Percentiles rank a stretch among this genome's conserved stretches.
Evolutionary conservation across 1,139 yeast species (phyloP).

Genomic region (Entelexis paramagnoliae): DNA sequence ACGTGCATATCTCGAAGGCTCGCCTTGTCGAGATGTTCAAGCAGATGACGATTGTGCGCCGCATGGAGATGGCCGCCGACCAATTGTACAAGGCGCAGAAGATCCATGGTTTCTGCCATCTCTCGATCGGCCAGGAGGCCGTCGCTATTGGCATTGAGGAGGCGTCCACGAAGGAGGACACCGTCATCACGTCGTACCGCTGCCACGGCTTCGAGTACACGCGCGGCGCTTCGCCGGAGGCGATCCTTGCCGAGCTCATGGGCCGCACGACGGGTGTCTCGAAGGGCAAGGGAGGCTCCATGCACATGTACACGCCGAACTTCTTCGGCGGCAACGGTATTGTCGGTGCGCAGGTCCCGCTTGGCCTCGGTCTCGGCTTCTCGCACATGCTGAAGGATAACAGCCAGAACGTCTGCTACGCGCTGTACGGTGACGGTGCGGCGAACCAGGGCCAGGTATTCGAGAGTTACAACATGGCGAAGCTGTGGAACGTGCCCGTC

Average conservation of each 20-base stretch:
- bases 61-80: constrained; percentile 98
- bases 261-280: constrained; percentile 94
- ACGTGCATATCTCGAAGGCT: constrained; percentile 68
- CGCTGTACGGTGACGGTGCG: constrained; percentile 98
- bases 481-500: constrained; percentile 93
- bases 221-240: constrained; percentile 89
- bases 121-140: constrained; percentile 99
- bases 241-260: constrained; percentile 89
- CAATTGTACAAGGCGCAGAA: constrained; percentile 97
- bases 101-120: constrained; percentile 97
- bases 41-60: constrained; percentile 84
- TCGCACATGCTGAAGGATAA: constrained; percentile 83
- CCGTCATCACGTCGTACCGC: constrained; percentile 92
- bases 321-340: constrained; percentile 99
- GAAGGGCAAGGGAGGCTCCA: constrained; percentile 97
- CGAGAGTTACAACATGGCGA: constrained; percentile 97
- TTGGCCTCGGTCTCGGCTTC: constrained; percentile 95
- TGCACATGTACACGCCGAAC: constrained; percentile 95
- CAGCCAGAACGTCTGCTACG: constrained; percentile 70
- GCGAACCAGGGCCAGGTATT: constrained; percentile 98
- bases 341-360: constrained; percentile 98
- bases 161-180: constrained; percentile 75
- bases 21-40: constrained; percentile 85
- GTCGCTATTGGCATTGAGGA: constrained; percentile 96
- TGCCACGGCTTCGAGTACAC: constrained; percentile 97